These are phyloP conservation scores for Jackrogersella minutella DNA, from an alignment of 495 filamentous ascomycete genomes.

Conservation along the genomic window DNA sequence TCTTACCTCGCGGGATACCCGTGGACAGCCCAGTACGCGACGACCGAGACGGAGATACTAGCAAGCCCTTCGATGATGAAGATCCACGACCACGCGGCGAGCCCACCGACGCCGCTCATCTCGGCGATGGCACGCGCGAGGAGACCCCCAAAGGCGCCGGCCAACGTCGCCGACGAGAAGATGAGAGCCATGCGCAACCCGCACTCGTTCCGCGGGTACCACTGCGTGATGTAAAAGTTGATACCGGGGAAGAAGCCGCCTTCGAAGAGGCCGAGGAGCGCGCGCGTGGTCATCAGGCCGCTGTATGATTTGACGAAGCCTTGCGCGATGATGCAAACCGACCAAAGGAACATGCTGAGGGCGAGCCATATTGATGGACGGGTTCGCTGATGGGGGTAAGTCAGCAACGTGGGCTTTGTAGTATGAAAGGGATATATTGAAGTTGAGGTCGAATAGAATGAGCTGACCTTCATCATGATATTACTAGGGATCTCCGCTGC, in stretches of 20 bases:
- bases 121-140: constrained; percentile 69
- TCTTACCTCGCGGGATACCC: constrained; percentile 65
- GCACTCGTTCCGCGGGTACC: constrained; percentile 63
- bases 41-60: constrained; percentile 55
- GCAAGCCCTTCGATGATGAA: constrained; percentile 69
- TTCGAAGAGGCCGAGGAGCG: constrained; percentile 70
- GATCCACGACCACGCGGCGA: constrained; percentile 51
- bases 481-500: constrained; percentile 72
- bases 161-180: constrained; percentile 65
- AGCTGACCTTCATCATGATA: constrained; percentile 57
- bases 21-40: constrained; percentile 62
- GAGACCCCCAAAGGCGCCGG: constrained; percentile 73
- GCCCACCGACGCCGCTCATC: constrained; percentile 67
- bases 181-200: constrained; percentile 61
- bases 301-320: constrained; percentile 63
- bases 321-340: constrained; percentile 64
- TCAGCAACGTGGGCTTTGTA: background rate
- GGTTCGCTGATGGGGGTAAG: constrained; percentile 48
- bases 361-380: constrained; percentile 69
- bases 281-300: constrained; percentile 65
- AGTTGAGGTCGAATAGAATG: background rate
- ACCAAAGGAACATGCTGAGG: constrained; percentile 64
- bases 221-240: constrained; percentile 79
- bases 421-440: background rate
- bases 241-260: constrained; percentile 72